Percentiles rank a stretch among this genome's conserved stretches.
These are phyloP conservation scores for Sonneratia alba DNA, from an alignment of 345 rosid genomes.

Conservation along the genomic window DNA sequence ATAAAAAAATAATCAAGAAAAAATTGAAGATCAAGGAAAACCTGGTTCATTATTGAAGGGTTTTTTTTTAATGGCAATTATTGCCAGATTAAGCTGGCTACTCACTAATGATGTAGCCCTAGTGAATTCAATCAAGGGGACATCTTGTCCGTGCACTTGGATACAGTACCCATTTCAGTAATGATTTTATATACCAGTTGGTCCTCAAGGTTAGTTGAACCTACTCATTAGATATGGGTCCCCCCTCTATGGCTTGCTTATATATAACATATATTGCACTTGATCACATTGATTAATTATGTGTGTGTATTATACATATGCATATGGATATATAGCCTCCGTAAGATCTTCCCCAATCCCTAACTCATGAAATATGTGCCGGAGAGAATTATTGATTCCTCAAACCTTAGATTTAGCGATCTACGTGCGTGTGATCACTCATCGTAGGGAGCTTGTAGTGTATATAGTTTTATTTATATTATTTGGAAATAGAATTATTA, in stretches of 20 bases:
- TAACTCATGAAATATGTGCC: neutral
- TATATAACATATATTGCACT: neutral
- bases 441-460: neutral
- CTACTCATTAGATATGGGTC: constrained; percentile 23
- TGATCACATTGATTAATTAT: constrained; percentile 1
- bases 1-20: neutral
- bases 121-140: constrained; percentile 57
- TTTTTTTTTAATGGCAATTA: neutral
- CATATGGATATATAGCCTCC: neutral
- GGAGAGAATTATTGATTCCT: neutral
- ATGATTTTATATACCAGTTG: constrained; percentile 21
- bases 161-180: constrained; percentile 27
- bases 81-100: constrained; percentile 6
- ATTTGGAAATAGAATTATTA: neutral
- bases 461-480: neutral
- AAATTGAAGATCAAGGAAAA: neutral
- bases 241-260: constrained; percentile 4
- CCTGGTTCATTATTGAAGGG: neutral
- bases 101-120: constrained; percentile 15
- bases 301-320: neutral
- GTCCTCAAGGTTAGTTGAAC: constrained; percentile 44
- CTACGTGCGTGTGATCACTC: neutral
- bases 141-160: constrained; percentile 49
- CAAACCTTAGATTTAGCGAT: neutral
- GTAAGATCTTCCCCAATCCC: neutral